phyloP scores from a whole-genome alignment of 129 eudicot genomes.

The Flaveria sonorensis region DNA sequence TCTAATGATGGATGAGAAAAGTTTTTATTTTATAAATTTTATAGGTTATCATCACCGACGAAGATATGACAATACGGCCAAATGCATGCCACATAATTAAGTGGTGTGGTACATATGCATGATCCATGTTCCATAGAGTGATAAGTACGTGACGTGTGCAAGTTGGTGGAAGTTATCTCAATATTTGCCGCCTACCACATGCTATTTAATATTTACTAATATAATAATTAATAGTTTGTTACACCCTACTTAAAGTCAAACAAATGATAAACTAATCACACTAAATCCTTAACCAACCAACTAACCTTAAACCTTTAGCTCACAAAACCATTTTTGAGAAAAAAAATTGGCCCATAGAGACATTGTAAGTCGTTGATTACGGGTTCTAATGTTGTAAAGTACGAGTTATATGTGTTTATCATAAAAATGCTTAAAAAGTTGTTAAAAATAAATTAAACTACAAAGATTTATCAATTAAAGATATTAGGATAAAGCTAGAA shows the following conservation, averaged over 20 bases:
- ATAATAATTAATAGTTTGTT: background rate
- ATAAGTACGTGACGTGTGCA: conserved; percentile 24
- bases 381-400: no score
- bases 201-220: background rate
- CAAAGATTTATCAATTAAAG: no score
- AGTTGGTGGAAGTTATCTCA: conserved; percentile 20
- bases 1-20: no score
- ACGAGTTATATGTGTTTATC: no score
- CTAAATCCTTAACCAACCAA: conserved; percentile 10
- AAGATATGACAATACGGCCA: background rate
- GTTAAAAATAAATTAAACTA: no score
- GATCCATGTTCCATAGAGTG: background rate
- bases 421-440: no score
- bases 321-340: background rate
- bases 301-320: background rate
- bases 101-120: conserved; percentile 9
- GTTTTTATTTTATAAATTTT: no score
- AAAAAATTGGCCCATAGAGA: background rate
- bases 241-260: conserved; percentile 24
- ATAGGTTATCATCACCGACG: no score
- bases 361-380: no score
- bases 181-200: conserved; percentile 31
- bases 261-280: background rate
- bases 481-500: no score
- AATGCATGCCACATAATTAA: background rate